These are phyloP conservation scores for Vitis amurensis DNA, from an alignment of 164 flowering plant species.

Conservation along the genomic window DNA sequence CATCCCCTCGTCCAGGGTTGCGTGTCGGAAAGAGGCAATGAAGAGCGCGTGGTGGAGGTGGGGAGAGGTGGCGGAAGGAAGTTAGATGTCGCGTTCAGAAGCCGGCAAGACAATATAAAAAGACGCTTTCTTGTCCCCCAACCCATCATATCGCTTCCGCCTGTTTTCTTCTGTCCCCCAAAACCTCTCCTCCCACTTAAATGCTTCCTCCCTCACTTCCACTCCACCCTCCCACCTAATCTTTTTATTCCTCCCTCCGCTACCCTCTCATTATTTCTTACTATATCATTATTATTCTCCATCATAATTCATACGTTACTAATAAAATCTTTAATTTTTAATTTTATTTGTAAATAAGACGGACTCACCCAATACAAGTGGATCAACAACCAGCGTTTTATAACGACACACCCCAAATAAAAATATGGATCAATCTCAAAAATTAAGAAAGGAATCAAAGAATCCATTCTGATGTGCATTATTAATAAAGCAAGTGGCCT, in stretches of 20 bases:
- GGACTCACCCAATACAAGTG: too few species aligned
- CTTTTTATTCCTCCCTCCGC: neutral
- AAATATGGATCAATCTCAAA: too few species aligned
- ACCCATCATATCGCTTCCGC: constrained; percentile 18
- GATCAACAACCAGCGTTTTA: too few species aligned
- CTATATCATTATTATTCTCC: too few species aligned
- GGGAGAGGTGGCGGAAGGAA: constrained; percentile 5
- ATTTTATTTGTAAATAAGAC: too few species aligned
- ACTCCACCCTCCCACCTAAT: neutral
- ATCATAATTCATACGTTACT: too few species aligned
- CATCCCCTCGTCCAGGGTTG: neutral
- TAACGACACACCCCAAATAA: too few species aligned
- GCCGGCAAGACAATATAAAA: constrained; percentile 30
- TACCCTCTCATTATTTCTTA: too few species aligned
- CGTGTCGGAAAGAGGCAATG: neutral
- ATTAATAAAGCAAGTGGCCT: too few species aligned
- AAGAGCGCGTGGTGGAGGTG: constrained; percentile 7
- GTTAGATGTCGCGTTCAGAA: constrained; percentile 24
- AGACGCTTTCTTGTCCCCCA: constrained; percentile 39
- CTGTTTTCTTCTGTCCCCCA: constrained; percentile 22
- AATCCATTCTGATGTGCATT: too few species aligned
- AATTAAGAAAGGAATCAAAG: too few species aligned
- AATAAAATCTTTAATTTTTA: too few species aligned
- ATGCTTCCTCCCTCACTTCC: constrained; percentile 4
- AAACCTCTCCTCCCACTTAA: neutral